Conservation (phyloP, 2,329 filamentous ascomycete genomes). For the Hypoxylon sp. region DNA sequence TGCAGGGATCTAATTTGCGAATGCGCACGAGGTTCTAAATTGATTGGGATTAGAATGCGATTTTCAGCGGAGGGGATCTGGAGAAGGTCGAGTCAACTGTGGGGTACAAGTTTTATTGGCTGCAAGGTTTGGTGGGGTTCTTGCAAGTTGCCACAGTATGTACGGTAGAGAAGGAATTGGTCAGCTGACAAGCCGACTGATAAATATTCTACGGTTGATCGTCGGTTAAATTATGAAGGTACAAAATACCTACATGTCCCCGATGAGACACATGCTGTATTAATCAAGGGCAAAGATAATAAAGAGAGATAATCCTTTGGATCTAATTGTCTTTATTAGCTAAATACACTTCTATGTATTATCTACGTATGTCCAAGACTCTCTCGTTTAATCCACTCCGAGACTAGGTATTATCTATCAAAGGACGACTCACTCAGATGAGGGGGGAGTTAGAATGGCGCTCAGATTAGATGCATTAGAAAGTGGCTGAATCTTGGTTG, state of each 20-base stretch:
- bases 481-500: no score
- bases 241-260: background rate
- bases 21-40: constrained; percentile 28
- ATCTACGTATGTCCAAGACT: background rate
- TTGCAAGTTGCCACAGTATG: no score
- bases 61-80: constrained; percentile 27
- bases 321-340: background rate
- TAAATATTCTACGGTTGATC: background rate
- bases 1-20: constrained; percentile 37
- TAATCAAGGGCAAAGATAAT: background rate
- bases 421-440: background rate
- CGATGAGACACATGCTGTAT: background rate
- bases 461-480: no score
- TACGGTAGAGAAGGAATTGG: background rate
- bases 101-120: constrained; percentile 3
- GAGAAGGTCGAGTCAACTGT: constrained; percentile 15
- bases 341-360: background rate
- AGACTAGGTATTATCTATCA: background rate
- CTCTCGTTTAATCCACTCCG: background rate
- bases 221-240: constrained; percentile 6
- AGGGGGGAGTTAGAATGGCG: no score
- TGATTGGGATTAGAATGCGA: constrained; percentile 21
- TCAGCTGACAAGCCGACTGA: background rate
- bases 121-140: constrained; percentile 12
- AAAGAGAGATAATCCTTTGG: background rate